These are phyloP conservation scores for Phenoliferia sp. DNA, from an alignment of 1,284 basidiomycete species.

Conservation along the genomic window DNA sequence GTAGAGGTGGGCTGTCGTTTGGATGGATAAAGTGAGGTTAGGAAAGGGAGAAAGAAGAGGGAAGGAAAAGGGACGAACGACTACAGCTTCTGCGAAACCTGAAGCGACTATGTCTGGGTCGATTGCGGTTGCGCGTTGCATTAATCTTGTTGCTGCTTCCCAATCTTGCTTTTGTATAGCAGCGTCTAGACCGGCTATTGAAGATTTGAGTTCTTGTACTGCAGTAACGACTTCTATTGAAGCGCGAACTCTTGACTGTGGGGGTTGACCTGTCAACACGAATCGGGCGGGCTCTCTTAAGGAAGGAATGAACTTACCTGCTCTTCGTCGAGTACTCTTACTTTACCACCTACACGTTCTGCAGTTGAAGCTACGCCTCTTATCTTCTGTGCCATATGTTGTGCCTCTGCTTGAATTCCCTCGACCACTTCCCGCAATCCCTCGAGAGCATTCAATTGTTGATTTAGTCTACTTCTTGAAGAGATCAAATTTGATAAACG, in stretches of 20 bases:
- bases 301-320: conserved; percentile 59
- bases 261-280: background rate
- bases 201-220: conserved; percentile 52
- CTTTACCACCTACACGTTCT: conserved; percentile 81
- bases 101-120: conserved; percentile 72
- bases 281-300: conserved; percentile 45
- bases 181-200: conserved; percentile 65
- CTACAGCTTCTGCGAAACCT: conserved; percentile 77
- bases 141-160: conserved; percentile 88
- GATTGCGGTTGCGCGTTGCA: conserved; percentile 80
- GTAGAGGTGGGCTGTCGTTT: conserved; percentile 77
- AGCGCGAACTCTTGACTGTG: conserved; percentile 34
- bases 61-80: conserved; percentile 54
- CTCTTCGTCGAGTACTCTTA: conserved; percentile 81
- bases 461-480: conserved; percentile 12
- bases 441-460: conserved; percentile 31
- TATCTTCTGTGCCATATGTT: conserved; percentile 27
- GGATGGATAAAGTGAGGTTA: background rate
- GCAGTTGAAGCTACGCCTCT: conserved; percentile 48
- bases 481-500: conserved; percentile 27
- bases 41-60: background rate
- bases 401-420: conserved; percentile 32
- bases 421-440: conserved; percentile 30
- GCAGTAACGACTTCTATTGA: conserved; percentile 40
- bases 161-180: conserved; percentile 85